Conservation (phyloP, 257 asterid species). For the Verbascum thapsus region DNA sequence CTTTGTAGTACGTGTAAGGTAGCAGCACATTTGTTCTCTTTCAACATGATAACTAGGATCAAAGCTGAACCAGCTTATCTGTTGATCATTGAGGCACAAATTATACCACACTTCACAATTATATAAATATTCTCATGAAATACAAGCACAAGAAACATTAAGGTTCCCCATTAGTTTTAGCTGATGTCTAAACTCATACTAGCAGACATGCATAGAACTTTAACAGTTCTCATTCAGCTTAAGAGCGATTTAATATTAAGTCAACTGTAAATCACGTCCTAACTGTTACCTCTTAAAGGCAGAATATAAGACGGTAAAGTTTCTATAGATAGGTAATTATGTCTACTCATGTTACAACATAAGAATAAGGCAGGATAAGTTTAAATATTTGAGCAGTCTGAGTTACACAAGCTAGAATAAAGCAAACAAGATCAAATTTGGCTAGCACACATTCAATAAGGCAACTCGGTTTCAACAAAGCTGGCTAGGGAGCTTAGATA, state of each 20-base stretch:
- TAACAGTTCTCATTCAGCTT: background rate
- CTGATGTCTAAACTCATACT: conserved; percentile 23
- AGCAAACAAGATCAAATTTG: conserved; percentile 21
- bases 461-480: conserved; percentile 2
- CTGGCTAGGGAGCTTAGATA: conserved; percentile 7
- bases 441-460: background rate
- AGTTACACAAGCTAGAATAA: background rate
- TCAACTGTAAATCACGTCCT: conserved; percentile 5
- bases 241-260: background rate
- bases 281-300: conserved; percentile 11
- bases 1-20: conserved; percentile 91
- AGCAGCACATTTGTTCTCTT: conserved; percentile 96
- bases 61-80: conserved; percentile 97
- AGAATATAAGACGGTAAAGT: conserved; percentile 10
- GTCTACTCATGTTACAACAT: conserved; percentile 3
- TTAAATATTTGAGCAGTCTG: background rate
- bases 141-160: background rate
- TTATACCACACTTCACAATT: conserved; percentile 19
- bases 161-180: conserved; percentile 11
- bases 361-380: conserved; percentile 15
- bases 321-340: background rate
- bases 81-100: conserved; percentile 37
- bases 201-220: conserved; percentile 4
- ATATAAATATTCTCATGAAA: conserved; percentile 10
- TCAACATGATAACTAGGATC: conserved; percentile 80